Evolutionary conservation across 192 early-diverging fungal species (phyloP).

Genomic region (Coemansia aciculifera): DNA sequence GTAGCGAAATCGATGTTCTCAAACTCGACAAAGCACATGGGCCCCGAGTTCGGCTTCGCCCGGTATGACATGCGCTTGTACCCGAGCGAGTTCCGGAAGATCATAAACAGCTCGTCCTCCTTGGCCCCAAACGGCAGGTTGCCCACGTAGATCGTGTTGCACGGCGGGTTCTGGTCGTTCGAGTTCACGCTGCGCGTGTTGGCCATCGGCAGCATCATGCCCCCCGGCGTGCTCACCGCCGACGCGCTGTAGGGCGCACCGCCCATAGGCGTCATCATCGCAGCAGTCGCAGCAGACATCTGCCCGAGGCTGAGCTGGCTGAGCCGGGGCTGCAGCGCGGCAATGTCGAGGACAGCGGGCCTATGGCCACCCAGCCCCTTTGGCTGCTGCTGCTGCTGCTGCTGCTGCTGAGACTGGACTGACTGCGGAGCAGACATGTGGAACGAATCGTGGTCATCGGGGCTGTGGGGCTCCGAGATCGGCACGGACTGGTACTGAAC

Average conservation of each 20-base stretch:
- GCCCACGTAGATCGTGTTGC: conserved; percentile 98
- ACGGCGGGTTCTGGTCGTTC: conserved; percentile 96
- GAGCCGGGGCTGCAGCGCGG: conserved; percentile 46
- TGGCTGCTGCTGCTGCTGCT: conserved; percentile 25
- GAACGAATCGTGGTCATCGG: conserved; percentile 31
- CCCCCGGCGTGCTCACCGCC: conserved; percentile 24
- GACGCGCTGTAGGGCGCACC: conserved; percentile 39
- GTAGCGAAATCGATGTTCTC: conserved; percentile 91
- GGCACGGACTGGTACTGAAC: conserved; percentile 23
- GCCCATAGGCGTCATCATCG: conserved; percentile 43
- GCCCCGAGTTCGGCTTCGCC: conserved; percentile 81
- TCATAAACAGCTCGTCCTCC: conserved; percentile 83
- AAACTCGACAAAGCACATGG: conserved; percentile 99
- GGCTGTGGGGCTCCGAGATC: conserved; percentile 47
- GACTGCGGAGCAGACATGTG: conserved; percentile 48
- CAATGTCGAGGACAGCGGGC: conserved; percentile 50
- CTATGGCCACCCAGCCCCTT: conserved; percentile 40
- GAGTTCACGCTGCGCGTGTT: conserved; percentile 58
- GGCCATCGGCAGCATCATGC: conserved; percentile 53
- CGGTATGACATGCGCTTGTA: conserved; percentile 91
- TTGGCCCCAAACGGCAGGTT: conserved; percentile 87
- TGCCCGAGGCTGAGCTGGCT: conserved; percentile 43
- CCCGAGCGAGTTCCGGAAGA: conserved; percentile 81
- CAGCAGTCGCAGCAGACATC: conserved; percentile 29
- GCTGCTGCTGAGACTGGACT: conserved; percentile 6